A percentile compares a stretch with the other conserved stretches of the same genome.
These are phyloP conservation scores for Euphorbia peplus DNA, from an alignment of 345 rosid species.

Conservation along the genomic window DNA sequence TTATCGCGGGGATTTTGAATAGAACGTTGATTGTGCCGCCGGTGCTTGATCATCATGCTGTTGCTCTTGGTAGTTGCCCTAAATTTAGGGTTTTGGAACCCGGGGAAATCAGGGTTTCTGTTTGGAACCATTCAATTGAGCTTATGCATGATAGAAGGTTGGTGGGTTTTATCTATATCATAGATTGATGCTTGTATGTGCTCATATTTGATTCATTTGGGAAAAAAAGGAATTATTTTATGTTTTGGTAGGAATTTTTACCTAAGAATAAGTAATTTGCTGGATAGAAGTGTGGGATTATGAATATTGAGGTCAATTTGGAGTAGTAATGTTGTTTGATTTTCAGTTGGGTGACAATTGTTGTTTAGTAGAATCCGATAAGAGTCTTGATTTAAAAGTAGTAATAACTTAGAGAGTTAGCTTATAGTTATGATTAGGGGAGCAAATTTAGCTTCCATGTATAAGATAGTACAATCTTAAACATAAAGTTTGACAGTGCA, in stretches of 20 bases:
- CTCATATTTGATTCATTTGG: not conserved
- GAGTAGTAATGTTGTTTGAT: not conserved
- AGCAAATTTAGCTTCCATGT: no score
- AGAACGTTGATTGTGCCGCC: conserved; percentile 87
- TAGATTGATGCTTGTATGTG: not conserved
- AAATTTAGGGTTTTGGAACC: conserved; percentile 75
- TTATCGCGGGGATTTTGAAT: conserved; percentile 70
- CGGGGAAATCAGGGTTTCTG: conserved; percentile 50
- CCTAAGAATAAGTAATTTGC: not conserved
- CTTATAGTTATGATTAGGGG: no score
- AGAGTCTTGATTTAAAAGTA: not conserved
- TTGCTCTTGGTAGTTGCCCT: conserved; percentile 94
- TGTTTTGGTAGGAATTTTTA: no score
- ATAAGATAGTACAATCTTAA: no score
- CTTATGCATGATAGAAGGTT: conserved; percentile 65
- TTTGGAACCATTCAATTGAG: conserved; percentile 67
- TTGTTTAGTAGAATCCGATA: not conserved
- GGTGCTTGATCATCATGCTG: conserved; percentile 85
- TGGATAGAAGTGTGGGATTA: not conserved
- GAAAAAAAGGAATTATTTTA: not conserved
- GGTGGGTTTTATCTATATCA: conserved; percentile 8
- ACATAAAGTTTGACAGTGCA: no score
- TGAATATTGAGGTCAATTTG: not conserved
- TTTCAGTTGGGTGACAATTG: not conserved
- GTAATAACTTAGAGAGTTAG: no score